phyloP scores from a whole-genome alignment of 768 basidiomycete species.

The Boletellus emodensis region DNA sequence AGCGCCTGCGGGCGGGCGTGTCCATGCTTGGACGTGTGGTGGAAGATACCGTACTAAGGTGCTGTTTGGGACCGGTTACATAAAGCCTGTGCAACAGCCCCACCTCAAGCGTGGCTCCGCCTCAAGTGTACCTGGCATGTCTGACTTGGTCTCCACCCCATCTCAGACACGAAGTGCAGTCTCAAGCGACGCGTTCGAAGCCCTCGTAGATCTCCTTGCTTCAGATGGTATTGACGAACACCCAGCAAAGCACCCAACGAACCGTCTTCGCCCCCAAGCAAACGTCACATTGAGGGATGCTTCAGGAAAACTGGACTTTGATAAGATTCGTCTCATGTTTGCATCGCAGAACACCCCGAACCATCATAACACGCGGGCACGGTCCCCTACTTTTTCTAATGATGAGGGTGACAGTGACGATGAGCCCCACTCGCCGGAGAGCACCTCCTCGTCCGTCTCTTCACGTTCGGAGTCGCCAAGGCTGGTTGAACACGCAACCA shows the following conservation, averaged over 20 bases:
- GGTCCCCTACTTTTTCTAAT: not conserved
- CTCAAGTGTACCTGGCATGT: constrained; percentile 8
- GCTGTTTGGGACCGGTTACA: too few species aligned
- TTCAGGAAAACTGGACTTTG: constrained; percentile 30
- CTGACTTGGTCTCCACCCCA: constrained; percentile 23
- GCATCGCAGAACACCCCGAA: constrained; percentile 10
- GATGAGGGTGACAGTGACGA: constrained; percentile 20
- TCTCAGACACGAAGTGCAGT: constrained; percentile 16
- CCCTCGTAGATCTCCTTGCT: constrained; percentile 30
- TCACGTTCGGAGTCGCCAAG: constrained; percentile 17
- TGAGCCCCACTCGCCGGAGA: constrained; percentile 6
- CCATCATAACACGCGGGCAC: not conserved
- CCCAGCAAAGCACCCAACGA: not conserved
- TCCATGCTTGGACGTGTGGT: too few species aligned
- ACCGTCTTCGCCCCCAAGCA: not conserved
- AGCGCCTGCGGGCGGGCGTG: too few species aligned
- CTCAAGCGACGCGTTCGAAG: constrained; percentile 24
- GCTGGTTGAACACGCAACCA: not conserved
- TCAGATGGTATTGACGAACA: constrained; percentile 22
- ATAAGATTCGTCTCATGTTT: constrained; percentile 30
- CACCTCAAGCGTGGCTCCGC: not conserved
- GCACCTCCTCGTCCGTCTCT: constrained; percentile 3
- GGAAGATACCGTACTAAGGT: too few species aligned
- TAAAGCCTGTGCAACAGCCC: too few species aligned
- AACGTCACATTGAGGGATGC: constrained; percentile 20